These are phyloP conservation scores for Leptographium galeiforme DNA, from an alignment of 2,329 filamentous ascomycete species.

Conservation along the genomic window DNA sequence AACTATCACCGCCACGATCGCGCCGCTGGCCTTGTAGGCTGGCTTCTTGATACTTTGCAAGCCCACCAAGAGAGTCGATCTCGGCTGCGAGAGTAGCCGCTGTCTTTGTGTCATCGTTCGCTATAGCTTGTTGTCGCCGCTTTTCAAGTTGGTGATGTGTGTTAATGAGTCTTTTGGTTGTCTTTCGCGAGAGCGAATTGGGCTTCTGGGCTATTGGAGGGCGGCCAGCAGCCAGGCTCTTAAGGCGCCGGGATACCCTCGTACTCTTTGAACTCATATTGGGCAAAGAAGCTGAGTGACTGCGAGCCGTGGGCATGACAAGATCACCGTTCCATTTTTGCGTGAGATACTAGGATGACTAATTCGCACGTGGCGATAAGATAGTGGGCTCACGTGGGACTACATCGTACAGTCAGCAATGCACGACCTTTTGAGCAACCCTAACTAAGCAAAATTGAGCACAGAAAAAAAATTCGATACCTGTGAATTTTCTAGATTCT, in stretches of 20 bases:
- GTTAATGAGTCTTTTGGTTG: conserved; percentile 52
- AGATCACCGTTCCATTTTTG: not conserved
- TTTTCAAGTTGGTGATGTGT: conserved; percentile 53
- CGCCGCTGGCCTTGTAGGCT: conserved; percentile 55
- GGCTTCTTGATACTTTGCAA: conserved; percentile 51
- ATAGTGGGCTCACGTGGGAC: not conserved
- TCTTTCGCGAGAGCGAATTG: conserved; percentile 49
- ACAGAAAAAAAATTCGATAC: not conserved
- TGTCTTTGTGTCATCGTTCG: conserved; percentile 36
- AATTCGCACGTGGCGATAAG: not conserved
- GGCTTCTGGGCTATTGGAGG: conserved; percentile 39
- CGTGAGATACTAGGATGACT: not conserved
- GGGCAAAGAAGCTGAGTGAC: not conserved
- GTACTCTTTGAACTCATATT: not conserved
- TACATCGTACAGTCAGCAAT: not conserved
- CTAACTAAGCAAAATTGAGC: conserved; percentile 1
- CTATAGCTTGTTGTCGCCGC: conserved; percentile 39
- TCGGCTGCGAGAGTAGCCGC: conserved; percentile 34
- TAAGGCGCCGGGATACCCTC: conserved; percentile 13
- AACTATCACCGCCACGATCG: conserved; percentile 55
- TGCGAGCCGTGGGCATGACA: no score
- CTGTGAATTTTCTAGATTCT: not conserved
- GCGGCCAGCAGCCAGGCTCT: conserved; percentile 38
- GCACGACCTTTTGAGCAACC: not conserved
- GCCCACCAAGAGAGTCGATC: conserved; percentile 44